phyloP scores from a whole-genome alignment of 177 flowering plant genomes.

The Telopea speciosissima region DNA sequence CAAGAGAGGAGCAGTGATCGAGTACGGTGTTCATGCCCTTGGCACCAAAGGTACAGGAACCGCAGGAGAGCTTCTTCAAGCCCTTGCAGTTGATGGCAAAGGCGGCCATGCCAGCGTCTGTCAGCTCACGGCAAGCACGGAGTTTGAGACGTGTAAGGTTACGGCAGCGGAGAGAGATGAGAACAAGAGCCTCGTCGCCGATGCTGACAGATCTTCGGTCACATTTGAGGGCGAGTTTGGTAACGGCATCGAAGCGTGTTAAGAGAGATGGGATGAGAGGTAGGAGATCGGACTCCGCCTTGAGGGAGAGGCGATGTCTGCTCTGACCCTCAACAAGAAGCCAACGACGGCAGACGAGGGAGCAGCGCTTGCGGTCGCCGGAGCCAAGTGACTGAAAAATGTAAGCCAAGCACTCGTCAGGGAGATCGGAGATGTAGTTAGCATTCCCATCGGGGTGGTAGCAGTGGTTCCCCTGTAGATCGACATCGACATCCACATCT shows the following conservation, averaged over 20 bases:
- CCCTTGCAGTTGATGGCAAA: conserved; percentile 61
- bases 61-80: conserved; percentile 79
- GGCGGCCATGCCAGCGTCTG: conserved; percentile 59
- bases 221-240: conserved; percentile 74
- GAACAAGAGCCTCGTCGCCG: conserved; percentile 55
- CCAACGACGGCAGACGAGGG: conserved; percentile 82
- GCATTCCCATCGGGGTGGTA: not conserved
- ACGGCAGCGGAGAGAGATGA: conserved; percentile 53
- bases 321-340: conserved; percentile 72
- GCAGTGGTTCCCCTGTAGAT: not conserved
- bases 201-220: conserved; percentile 66
- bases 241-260: conserved; percentile 65
- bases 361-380: conserved; percentile 62
- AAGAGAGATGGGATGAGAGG: conserved; percentile 40
- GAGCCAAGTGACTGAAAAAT: conserved; percentile 64
- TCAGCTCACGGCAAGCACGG: conserved; percentile 69
- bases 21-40: conserved; percentile 79
- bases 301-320: conserved; percentile 71
- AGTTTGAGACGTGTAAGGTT: conserved; percentile 77
- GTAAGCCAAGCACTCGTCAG: conserved; percentile 77
- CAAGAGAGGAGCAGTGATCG: conserved; percentile 53
- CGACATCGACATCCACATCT: not conserved
- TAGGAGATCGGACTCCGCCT: conserved; percentile 52
- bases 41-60: conserved; percentile 74
- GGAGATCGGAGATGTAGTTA: conserved; percentile 53